Evolutionary conservation across 2,329 filamentous ascomycete genomes (phyloP).

Genomic region (Balansia obtecta): DNA sequence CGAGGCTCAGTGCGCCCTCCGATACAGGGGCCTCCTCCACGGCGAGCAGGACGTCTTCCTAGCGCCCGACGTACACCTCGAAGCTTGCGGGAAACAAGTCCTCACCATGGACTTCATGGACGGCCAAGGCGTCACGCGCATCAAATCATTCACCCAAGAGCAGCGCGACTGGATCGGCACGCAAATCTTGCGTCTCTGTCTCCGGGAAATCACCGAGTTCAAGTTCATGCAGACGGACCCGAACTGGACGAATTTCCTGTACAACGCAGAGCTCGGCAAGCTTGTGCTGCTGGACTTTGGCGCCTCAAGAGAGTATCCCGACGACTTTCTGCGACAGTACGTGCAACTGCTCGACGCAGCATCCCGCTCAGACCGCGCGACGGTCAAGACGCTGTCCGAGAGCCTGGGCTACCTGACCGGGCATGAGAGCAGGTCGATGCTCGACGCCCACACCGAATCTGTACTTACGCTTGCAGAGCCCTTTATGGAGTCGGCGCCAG

Average conservation of each 20-base stretch:
- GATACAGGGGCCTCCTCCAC: conserved; percentile 63
- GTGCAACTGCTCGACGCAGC: conserved; percentile 71
- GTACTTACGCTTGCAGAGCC: conserved; percentile 88
- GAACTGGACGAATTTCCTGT: conserved; percentile 99
- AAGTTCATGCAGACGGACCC: conserved; percentile 98
- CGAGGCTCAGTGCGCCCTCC: conserved; percentile 68
- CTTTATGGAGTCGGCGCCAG: conserved; percentile 63
- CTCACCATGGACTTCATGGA: conserved; percentile 89
- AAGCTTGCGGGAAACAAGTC: conserved; percentile 76
- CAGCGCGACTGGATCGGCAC: conserved; percentile 95
- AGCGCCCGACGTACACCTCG: conserved; percentile 64
- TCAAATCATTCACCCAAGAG: conserved; percentile 60
- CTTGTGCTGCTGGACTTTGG: conserved; percentile 94
- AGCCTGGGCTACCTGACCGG: conserved; percentile 86
- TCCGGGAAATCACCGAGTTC: conserved; percentile 90
- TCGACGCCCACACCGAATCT: conserved; percentile 79
- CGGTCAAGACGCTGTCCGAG: conserved; percentile 56
- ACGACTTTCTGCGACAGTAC: conserved; percentile 69
- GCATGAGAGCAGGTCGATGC: conserved; percentile 72
- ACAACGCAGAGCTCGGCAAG: conserved; percentile 57
- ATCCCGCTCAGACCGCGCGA: conserved; percentile 51
- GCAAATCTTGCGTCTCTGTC: conserved; percentile 79
- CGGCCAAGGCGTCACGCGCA: conserved; percentile 74
- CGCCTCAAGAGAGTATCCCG: conserved; percentile 75
- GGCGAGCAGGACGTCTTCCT: conserved; percentile 58